Evolutionary conservation across 805 yeast species (phyloP).

Genomic region (Wickerhamiella galacta): DNA sequence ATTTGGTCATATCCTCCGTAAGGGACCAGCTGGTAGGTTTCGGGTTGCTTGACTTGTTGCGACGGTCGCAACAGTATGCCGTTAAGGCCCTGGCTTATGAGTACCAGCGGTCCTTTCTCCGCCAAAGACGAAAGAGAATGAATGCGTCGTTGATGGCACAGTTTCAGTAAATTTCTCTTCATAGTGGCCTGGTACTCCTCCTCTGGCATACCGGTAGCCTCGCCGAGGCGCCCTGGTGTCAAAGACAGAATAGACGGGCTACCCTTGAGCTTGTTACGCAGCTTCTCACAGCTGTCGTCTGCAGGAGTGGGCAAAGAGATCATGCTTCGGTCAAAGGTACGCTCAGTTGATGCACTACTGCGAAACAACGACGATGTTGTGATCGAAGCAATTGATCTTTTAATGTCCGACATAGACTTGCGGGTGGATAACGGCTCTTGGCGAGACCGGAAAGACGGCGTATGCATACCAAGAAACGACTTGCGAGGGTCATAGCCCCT

Average conservation of each 20-base stretch:
- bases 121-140: slow-evolving; percentile 20
- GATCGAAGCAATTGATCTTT: background rate
- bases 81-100: slow-evolving; percentile 32
- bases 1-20: slow-evolving; percentile 33
- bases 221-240: slow-evolving; percentile 9
- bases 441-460: background rate
- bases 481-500: background rate
- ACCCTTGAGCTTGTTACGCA: slow-evolving; percentile 35
- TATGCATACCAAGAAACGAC: background rate
- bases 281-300: slow-evolving; percentile 36
- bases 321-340: slow-evolving; percentile 12
- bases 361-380: background rate
- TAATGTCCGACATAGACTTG: background rate
- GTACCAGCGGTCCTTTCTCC: slow-evolving; percentile 18
- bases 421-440: background rate
- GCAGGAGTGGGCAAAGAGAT: slow-evolving; percentile 47
- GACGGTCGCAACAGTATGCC: slow-evolving; percentile 25
- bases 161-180: slow-evolving; percentile 21
- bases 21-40: slow-evolving; percentile 35
- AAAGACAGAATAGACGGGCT: slow-evolving; percentile 33
- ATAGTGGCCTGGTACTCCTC: slow-evolving; percentile 23
- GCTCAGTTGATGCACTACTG: background rate
- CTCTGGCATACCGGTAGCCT: slow-evolving; percentile 15
- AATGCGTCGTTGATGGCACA: slow-evolving; percentile 23
- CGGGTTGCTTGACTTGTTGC: slow-evolving; percentile 15